phyloP scores from a whole-genome alignment of 2,329 filamentous ascomycete genomes.

The Penicillium nordicum region DNA sequence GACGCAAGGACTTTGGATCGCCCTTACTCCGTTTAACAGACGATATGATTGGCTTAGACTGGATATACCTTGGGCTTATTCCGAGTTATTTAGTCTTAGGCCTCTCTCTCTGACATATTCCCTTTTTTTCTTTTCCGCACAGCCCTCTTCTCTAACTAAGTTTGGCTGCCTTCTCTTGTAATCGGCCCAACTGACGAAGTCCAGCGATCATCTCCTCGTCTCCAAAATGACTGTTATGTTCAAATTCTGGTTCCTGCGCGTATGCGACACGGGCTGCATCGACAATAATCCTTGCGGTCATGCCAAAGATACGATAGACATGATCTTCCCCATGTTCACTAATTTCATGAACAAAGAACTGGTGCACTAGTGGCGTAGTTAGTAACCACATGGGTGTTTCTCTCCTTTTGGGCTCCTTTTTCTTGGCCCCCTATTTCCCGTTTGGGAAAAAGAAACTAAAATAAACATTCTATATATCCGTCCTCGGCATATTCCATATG shows the following conservation, averaged over 20 bases:
- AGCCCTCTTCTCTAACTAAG: conserved; percentile 28
- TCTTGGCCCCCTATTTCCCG: neutral
- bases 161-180: conserved; percentile 53
- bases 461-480: neutral
- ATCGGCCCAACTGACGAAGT: conserved; percentile 54
- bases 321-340: conserved; percentile 31
- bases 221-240: conserved; percentile 63
- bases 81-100: neutral
- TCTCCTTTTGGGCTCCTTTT: too few species aligned
- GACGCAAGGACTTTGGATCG: conserved; percentile 9
- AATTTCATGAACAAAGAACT: conserved; percentile 74
- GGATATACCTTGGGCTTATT: neutral
- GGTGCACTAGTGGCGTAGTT: conserved; percentile 61
- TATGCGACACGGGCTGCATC: conserved; percentile 86
- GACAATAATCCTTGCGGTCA: conserved; percentile 88
- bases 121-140: neutral
- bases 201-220: conserved; percentile 64
- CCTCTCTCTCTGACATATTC: neutral
- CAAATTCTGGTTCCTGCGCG: conserved; percentile 76
- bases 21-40: conserved; percentile 4
- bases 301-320: conserved; percentile 85
- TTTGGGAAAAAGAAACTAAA: neutral
- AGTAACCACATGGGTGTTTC: neutral
- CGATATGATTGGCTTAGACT: conserved; percentile 9
- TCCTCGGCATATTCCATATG: neutral